Evolutionary conservation across 768 basidiomycete genomes (phyloP).

Genomic region (Boletus eberwhitei): DNA sequence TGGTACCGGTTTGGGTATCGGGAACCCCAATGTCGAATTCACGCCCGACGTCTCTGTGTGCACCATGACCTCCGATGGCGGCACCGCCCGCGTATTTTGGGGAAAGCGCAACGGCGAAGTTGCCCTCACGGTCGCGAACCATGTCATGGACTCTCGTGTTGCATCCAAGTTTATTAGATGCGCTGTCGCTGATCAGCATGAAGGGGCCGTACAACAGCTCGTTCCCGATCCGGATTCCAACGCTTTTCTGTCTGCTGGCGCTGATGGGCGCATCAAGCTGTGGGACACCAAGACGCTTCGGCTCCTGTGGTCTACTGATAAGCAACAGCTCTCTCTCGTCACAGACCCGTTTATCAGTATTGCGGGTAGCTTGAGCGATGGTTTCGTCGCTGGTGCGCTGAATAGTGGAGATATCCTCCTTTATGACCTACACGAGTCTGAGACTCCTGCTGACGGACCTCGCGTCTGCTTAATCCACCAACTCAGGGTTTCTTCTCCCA

Average conservation of each 20-base stretch:
- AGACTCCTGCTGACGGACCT: constrained; percentile 3
- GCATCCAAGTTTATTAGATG: constrained; percentile 48
- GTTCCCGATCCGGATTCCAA: constrained; percentile 43
- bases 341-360: constrained; percentile 54
- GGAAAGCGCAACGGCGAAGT: constrained; percentile 70
- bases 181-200: constrained; percentile 55
- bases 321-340: constrained; percentile 31
- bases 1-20: constrained; percentile 55
- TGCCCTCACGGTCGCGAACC: constrained; percentile 52
- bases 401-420: constrained; percentile 56
- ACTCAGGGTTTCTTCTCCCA: constrained; percentile 37
- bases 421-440: constrained; percentile 46
- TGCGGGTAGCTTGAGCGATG: constrained; percentile 40
- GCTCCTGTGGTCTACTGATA: constrained; percentile 65
- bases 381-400: constrained; percentile 48
- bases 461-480: constrained; percentile 22
- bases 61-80: constrained; percentile 56
- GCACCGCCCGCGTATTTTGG: constrained; percentile 69
- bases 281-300: constrained; percentile 58
- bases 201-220: constrained; percentile 54
- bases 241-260: constrained; percentile 49
- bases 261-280: constrained; percentile 68
- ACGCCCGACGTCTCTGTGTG: constrained; percentile 63
- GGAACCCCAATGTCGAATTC: constrained; percentile 76
- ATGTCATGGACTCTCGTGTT: constrained; percentile 55